Evolutionary conservation across 306 rosid genomes (phyloP).

Genomic region (Gastrolobium villosum): DNA sequence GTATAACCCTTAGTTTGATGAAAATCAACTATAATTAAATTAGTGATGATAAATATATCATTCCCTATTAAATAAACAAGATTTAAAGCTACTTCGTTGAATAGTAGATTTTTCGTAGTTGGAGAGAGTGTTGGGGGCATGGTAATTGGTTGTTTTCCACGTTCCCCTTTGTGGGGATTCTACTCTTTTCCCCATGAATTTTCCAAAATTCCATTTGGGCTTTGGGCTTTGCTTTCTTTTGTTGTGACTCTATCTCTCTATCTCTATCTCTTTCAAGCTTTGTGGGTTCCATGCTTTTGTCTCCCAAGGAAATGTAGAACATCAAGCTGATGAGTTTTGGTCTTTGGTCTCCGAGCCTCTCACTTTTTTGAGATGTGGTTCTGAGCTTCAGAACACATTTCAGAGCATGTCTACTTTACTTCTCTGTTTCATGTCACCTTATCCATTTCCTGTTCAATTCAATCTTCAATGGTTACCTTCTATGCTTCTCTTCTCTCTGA

Average conservation of each 20-base stretch:
- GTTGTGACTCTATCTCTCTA: slow-evolving; percentile 47
- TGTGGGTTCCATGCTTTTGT: slow-evolving; percentile 81
- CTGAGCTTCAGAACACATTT: slow-evolving; percentile 54
- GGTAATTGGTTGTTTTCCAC: slow-evolving; percentile 60
- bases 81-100: slow-evolving; percentile 37
- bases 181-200: slow-evolving; percentile 64
- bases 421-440: slow-evolving; percentile 66
- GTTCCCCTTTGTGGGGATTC: slow-evolving; percentile 58
- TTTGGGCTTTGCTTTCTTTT: slow-evolving; percentile 72
- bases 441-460: slow-evolving; percentile 59
- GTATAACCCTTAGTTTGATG: too few relatives aligned
- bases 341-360: slow-evolving; percentile 61
- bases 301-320: slow-evolving; percentile 60
- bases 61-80: too few relatives aligned
- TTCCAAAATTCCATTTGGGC: slow-evolving; percentile 74
- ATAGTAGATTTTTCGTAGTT: slow-evolving; percentile 22
- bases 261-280: slow-evolving; percentile 54
- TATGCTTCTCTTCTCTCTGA: slow-evolving; percentile 49
- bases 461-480: slow-evolving; percentile 43
- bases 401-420: slow-evolving; percentile 67
- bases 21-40: too few relatives aligned
- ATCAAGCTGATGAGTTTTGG: slow-evolving; percentile 59
- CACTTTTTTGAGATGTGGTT: slow-evolving; percentile 75
- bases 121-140: slow-evolving; percentile 9
- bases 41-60: too few relatives aligned